Conservation (phyloP, 306 rosid genomes). For the Senna tora region DNA sequence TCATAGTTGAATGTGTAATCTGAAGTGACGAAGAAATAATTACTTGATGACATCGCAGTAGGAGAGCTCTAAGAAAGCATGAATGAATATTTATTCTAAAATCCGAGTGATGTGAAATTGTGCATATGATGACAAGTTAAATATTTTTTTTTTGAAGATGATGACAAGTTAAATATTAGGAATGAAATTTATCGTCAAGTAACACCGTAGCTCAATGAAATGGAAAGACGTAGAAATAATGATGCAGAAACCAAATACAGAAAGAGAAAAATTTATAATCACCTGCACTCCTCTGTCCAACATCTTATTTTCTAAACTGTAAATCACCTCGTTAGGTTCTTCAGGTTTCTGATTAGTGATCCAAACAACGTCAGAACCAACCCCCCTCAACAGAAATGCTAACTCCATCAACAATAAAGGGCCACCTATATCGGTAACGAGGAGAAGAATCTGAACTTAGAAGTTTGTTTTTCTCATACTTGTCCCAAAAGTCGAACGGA, state of each 20-base stretch:
- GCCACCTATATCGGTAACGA: conserved; percentile 50
- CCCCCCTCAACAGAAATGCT: conserved; percentile 75
- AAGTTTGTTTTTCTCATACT: conserved; percentile 10
- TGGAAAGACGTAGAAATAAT: neutral
- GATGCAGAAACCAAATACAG: neutral
- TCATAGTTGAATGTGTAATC: neutral
- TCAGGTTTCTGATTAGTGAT: conserved; percentile 63
- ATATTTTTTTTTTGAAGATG: no score
- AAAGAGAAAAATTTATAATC: neutral
- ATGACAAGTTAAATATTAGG: neutral
- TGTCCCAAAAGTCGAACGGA: conserved; percentile 18
- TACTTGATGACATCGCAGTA: neutral
- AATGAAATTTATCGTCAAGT: neutral
- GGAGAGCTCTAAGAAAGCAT: neutral
- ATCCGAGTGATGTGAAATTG: no score
- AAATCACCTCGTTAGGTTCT: conserved; percentile 57
- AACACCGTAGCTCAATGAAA: neutral
- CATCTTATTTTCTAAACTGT: conserved; percentile 82
- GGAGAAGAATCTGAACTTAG: neutral
- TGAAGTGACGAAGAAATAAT: neutral
- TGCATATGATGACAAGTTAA: no score
- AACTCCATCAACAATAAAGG: conserved; percentile 85
- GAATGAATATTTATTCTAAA: no score
- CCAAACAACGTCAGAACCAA: conserved; percentile 79
- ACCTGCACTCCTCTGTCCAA: conserved; percentile 85